phyloP scores from a whole-genome alignment of 441 rosid species.

The Viola pubescens region DNA sequence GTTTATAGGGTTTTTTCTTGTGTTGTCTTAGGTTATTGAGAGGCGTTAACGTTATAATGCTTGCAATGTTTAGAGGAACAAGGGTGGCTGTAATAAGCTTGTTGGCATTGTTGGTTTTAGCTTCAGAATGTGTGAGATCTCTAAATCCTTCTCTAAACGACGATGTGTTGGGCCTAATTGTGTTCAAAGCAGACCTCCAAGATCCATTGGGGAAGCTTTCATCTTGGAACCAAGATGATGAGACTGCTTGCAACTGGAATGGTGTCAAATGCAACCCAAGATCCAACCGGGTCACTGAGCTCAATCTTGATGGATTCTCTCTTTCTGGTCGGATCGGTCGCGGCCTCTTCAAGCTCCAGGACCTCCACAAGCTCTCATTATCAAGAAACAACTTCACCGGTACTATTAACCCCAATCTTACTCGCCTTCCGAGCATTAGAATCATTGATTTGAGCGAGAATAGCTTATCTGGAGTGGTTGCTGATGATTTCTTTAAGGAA shows the following conservation, averaged over 20 bases:
- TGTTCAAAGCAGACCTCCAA: slow-evolving; percentile 75
- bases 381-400: slow-evolving; percentile 79
- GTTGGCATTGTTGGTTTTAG: slow-evolving; percentile 28
- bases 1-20: not conserved
- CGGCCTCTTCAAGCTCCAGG: slow-evolving; percentile 64
- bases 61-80: slow-evolving; percentile 22
- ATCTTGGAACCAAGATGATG: slow-evolving; percentile 78
- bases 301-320: slow-evolving; percentile 55
- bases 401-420: slow-evolving; percentile 42
- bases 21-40: not conserved
- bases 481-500: slow-evolving; percentile 61
- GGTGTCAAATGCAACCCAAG: slow-evolving; percentile 65
- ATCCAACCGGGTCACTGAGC: slow-evolving; percentile 59
- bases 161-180: slow-evolving; percentile 84
- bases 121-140: slow-evolving; percentile 42
- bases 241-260: slow-evolving; percentile 73
- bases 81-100: slow-evolving; percentile 21
- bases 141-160: slow-evolving; percentile 76
- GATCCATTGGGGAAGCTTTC: slow-evolving; percentile 69
- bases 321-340: slow-evolving; percentile 84
- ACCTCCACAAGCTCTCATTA: slow-evolving; percentile 63
- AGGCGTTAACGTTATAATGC: not conserved
- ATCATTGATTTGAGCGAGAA: slow-evolving; percentile 62
- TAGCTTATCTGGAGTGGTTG: slow-evolving; percentile 57
- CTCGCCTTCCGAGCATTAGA: slow-evolving; percentile 53